Percentiles rank a stretch among this genome's conserved stretches.
phyloP scores from a whole-genome alignment of 2,329 filamentous ascomycete species.

The Diaporthe velutina region DNA sequence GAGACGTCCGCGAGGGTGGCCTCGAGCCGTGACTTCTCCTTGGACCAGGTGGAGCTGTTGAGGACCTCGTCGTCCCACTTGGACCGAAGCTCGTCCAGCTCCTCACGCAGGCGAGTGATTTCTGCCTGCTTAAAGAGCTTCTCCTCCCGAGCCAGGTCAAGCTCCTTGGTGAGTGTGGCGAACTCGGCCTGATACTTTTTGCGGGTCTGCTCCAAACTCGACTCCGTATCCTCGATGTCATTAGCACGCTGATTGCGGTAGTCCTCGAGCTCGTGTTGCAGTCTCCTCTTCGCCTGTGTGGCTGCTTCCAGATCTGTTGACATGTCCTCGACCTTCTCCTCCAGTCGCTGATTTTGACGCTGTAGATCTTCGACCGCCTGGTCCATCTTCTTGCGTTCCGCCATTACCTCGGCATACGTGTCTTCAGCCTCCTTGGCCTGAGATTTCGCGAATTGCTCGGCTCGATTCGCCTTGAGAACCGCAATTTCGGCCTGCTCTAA shows the following conservation, averaged over 20 bases:
- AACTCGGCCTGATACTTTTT: slow-evolving; percentile 98
- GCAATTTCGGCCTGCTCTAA: slow-evolving; percentile 97
- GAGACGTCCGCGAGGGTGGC: slow-evolving; percentile 89
- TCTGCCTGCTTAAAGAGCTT: slow-evolving; percentile 87
- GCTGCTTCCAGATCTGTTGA: slow-evolving; percentile 90
- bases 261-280: slow-evolving; percentile 97
- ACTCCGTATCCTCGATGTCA: slow-evolving; percentile 97
- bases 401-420: slow-evolving; percentile 88
- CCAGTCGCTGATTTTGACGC: slow-evolving; percentile 87
- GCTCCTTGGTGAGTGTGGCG: slow-evolving; percentile 87
- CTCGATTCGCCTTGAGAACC: slow-evolving; percentile 90
- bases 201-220: slow-evolving; percentile 94
- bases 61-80: slow-evolving; percentile 99
- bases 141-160: slow-evolving; percentile 94
- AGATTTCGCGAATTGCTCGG: slow-evolving; percentile 92
- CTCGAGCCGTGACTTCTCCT: slow-evolving; percentile 94
- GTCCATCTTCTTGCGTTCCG: slow-evolving; percentile 93
- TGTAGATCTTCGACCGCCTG: slow-evolving; percentile 89
- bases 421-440: slow-evolving; percentile 94
- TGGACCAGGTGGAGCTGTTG: slow-evolving; percentile 98
- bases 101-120: slow-evolving; percentile 90
- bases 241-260: slow-evolving; percentile 95
- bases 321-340: slow-evolving; percentile 92
- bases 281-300: slow-evolving; percentile 89
- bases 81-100: slow-evolving; percentile 91